Percentiles rank a stretch among this genome's conserved stretches.
Conservation (phyloP, 2,329 filamentous ascomycete genomes). For the Rosellinia necatrix region DNA sequence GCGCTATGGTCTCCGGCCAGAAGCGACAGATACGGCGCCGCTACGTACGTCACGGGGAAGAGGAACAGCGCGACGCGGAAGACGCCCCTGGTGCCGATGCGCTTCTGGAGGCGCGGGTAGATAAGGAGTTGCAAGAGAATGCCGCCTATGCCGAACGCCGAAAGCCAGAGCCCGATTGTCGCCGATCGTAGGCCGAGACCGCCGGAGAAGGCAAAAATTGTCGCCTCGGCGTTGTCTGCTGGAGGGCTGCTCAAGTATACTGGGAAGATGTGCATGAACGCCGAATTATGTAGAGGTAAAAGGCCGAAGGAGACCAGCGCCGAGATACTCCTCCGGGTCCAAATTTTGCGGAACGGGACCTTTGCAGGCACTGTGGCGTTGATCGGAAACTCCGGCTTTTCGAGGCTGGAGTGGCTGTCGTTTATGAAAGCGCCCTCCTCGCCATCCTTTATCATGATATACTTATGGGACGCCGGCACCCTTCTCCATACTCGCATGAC, state of each 20-base stretch:
- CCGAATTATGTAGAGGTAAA: conserved; percentile 66
- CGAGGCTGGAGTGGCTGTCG: conserved; percentile 12
- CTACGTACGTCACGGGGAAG: conserved; percentile 62
- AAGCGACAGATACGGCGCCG: conserved; percentile 64
- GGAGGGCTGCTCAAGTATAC: conserved; percentile 63
- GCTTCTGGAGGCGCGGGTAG: conserved; percentile 62
- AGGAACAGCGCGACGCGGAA: conserved; percentile 62
- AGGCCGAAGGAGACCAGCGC: conserved; percentile 47
- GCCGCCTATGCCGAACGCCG: conserved; percentile 64
- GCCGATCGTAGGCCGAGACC: conserved; percentile 57
- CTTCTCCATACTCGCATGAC: conserved; percentile 18
- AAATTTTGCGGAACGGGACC: conserved; percentile 32
- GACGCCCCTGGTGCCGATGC: conserved; percentile 62
- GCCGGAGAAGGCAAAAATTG: conserved; percentile 58
- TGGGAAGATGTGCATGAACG: conserved; percentile 67
- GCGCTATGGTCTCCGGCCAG: conserved; percentile 47
- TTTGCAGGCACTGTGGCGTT: not conserved
- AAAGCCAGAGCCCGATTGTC: conserved; percentile 50
- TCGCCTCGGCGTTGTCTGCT: conserved; percentile 45
- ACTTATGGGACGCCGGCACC: not conserved
- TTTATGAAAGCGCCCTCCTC: conserved; percentile 29
- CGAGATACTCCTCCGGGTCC: conserved; percentile 42
- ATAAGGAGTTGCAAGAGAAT: conserved; percentile 65
- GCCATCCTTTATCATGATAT: conserved; percentile 12
- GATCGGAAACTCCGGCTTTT: conserved; percentile 21